Evolutionary conservation across 2,329 filamentous ascomycete genomes (phyloP).

Genomic region (Magnaporthiopsis rhizophila): DNA sequence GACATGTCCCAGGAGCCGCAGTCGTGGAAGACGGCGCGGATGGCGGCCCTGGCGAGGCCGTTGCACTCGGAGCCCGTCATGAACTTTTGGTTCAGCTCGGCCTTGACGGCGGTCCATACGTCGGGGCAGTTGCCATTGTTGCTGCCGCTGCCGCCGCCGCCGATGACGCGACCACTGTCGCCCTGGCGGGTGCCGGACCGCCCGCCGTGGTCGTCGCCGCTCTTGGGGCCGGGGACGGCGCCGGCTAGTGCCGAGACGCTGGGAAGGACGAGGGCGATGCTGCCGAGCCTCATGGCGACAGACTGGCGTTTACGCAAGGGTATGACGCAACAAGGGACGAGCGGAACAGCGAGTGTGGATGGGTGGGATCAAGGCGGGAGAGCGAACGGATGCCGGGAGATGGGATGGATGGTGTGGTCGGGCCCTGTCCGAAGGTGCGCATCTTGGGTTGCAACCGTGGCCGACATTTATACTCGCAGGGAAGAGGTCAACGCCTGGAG

Average conservation of each 20-base stretch:
- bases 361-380: not conserved
- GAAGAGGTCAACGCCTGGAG: no score
- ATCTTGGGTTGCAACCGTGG: not conserved
- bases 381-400: not conserved
- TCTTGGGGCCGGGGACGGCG: not conserved
- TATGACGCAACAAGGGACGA: not conserved
- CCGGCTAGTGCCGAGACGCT: not conserved
- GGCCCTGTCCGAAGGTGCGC: not conserved
- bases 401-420: not conserved
- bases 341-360: not conserved
- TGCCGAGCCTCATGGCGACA: not conserved
- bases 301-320: no score
- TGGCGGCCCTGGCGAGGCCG: constrained; percentile 32
- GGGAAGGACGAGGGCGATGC: not conserved
- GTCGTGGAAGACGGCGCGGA: constrained; percentile 39
- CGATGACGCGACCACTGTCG: no score
- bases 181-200: no score
- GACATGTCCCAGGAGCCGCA: constrained; percentile 30
- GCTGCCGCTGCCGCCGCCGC: no score
- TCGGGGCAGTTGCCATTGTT: not conserved
- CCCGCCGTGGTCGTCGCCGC: no score
- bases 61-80: constrained; percentile 25
- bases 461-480: not conserved
- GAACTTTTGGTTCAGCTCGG: constrained; percentile 26
- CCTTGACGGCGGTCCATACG: constrained; percentile 27